Evolutionary conservation across 164 flowering plant species (phyloP).

Genomic region (Cinnamomum micranthum): DNA sequence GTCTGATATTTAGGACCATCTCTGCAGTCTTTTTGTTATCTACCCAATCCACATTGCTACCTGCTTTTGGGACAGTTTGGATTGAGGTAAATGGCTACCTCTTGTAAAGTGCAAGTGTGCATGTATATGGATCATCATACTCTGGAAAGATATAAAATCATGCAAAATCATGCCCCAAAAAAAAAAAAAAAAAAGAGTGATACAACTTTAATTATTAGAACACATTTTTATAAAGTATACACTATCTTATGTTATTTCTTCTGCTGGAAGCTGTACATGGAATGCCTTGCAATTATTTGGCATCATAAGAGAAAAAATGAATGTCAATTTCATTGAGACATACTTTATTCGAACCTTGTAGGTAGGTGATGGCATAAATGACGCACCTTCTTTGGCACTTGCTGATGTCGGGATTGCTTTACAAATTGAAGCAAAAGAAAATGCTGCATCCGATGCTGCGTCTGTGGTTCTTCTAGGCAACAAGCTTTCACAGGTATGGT

Average conservation of each 20-base stretch:
- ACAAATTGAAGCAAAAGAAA: constrained; percentile 77
- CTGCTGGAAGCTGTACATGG: not conserved
- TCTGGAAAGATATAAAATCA: not conserved
- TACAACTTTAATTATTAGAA: no score
- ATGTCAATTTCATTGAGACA: not conserved
- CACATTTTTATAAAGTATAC: not conserved
- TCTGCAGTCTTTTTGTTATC: not conserved
- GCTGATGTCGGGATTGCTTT: constrained; percentile 95
- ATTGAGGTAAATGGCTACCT: not conserved
- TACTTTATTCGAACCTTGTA: constrained; percentile 16
- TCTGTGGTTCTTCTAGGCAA: constrained; percentile 90
- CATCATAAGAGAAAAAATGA: not conserved
- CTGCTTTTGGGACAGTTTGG: not conserved
- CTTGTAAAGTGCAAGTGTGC: not conserved
- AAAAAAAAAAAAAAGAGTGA: no score
- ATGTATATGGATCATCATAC: not conserved
- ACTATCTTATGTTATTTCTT: not conserved
- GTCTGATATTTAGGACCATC: not conserved
- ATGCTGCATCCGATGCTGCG: constrained; percentile 94
- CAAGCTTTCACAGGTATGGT: constrained; percentile 72
- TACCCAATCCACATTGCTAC: not conserved
- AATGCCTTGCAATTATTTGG: not conserved
- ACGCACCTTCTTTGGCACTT: constrained; percentile 96
- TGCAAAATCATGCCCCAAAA: not conserved
- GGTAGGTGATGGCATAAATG: constrained; percentile 99